phyloP scores from a whole-genome alignment of 352 stramenopile species.

The Phytopythium mirpurense region DNA sequence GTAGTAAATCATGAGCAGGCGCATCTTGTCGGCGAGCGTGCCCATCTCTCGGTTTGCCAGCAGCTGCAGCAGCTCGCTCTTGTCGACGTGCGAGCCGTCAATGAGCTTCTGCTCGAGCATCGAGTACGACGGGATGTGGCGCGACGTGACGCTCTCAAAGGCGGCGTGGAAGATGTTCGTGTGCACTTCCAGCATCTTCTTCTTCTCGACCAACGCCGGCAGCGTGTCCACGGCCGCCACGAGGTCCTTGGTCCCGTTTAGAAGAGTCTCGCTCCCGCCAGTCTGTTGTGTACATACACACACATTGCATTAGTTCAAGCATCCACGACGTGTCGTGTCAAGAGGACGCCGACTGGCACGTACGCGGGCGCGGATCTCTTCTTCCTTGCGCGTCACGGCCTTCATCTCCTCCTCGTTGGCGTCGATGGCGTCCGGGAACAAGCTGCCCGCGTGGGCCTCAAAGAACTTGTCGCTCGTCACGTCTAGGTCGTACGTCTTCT shows the following conservation, averaged over 20 bases:
- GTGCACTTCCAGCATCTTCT: constrained; percentile 87
- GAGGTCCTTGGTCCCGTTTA: constrained; percentile 79
- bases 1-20: constrained; percentile 87
- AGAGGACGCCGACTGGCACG: background rate
- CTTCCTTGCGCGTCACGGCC: constrained; percentile 78
- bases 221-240: constrained; percentile 81
- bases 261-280: constrained; percentile 54
- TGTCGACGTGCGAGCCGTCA: constrained; percentile 65
- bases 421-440: constrained; percentile 83
- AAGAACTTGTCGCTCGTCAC: constrained; percentile 83
- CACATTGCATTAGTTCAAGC: background rate
- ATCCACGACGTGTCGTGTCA: too few relatives aligned
- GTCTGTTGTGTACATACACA: constrained; percentile 21
- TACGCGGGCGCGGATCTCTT: constrained; percentile 64
- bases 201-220: constrained; percentile 78
- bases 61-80: constrained; percentile 65
- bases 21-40: constrained; percentile 74
- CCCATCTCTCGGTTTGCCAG: constrained; percentile 58
- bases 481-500: constrained; percentile 80
- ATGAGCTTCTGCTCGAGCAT: constrained; percentile 88
- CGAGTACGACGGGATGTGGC: constrained; percentile 78
- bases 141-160: constrained; percentile 71
- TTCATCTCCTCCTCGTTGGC: constrained; percentile 89
- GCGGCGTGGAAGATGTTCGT: constrained; percentile 86
- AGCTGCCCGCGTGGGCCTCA: constrained; percentile 57